A percentile compares a stretch with the other conserved stretches of the same genome.
Evolutionary conservation across 179 eudicot species (phyloP).

Genomic region (Dionaea muscipula): DNA sequence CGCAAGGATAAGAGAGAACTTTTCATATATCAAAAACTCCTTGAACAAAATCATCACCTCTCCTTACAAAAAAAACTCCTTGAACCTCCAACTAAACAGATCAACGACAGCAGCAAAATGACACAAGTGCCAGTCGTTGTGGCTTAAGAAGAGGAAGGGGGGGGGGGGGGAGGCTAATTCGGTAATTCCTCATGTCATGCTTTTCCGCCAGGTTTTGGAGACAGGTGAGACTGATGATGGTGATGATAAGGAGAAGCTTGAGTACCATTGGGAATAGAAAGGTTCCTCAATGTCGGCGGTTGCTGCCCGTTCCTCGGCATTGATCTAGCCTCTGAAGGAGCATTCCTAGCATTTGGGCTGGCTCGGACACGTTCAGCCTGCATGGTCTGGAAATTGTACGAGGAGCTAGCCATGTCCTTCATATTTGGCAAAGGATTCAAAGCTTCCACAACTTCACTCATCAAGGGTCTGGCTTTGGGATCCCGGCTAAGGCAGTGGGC

Average conservation of each 20-base stretch:
- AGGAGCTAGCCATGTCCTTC: constrained; percentile 86
- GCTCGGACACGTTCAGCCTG: constrained; percentile 51
- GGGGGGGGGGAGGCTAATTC: not conserved
- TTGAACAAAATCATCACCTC: too few species aligned
- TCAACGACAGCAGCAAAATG: too few species aligned
- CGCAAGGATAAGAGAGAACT: too few species aligned
- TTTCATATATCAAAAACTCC: too few species aligned
- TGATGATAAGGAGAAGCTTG: constrained; percentile 58
- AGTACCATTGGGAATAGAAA: constrained; percentile 58
- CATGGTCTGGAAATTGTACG: constrained; percentile 60
- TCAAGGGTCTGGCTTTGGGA: constrained; percentile 63
- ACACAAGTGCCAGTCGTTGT: too few species aligned
- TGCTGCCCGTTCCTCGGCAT: constrained; percentile 49
- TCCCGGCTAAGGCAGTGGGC: constrained; percentile 84
- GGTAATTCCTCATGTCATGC: constrained; percentile 8
- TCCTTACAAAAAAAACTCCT: too few species aligned
- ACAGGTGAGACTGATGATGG: constrained; percentile 33
- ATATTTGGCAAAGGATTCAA: constrained; percentile 64
- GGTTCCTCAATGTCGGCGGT: constrained; percentile 45
- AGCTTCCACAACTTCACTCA: constrained; percentile 74
- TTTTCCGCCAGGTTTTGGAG: constrained; percentile 47
- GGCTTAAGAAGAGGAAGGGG: not conserved
- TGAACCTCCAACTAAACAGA: too few species aligned
- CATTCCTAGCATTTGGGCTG: constrained; percentile 46
- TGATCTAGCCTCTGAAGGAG: constrained; percentile 25